A percentile compares a stretch with the other conserved stretches of the same genome.
phyloP scores from a whole-genome alignment of 2,329 filamentous ascomycete species.

The Pestalotiopsis sp. region DNA sequence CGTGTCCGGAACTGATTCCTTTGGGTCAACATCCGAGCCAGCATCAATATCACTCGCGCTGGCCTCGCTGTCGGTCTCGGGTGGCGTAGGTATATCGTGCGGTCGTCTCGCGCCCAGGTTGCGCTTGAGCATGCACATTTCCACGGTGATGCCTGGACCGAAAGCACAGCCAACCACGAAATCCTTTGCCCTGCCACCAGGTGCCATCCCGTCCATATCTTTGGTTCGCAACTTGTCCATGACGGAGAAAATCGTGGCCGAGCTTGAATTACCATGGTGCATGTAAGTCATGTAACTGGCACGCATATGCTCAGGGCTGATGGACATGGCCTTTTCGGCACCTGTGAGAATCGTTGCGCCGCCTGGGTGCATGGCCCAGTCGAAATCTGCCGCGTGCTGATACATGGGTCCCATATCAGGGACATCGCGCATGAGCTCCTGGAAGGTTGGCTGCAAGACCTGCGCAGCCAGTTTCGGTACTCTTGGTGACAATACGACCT shows the following conservation, averaged over 20 bases:
- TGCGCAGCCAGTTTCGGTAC: slow-evolving; percentile 60
- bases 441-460: slow-evolving; percentile 56
- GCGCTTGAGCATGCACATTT: slow-evolving; percentile 68
- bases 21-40: slow-evolving; percentile 30
- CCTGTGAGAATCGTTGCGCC: slow-evolving; percentile 68
- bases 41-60: slow-evolving; percentile 44
- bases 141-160: slow-evolving; percentile 68
- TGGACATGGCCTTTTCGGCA: slow-evolving; percentile 58
- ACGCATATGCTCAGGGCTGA: slow-evolving; percentile 66
- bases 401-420: slow-evolving; percentile 47
- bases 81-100: slow-evolving; percentile 52
- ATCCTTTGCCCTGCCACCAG: slow-evolving; percentile 51
- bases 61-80: slow-evolving; percentile 55
- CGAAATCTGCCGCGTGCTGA: slow-evolving; percentile 58
- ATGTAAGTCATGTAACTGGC: slow-evolving; percentile 73
- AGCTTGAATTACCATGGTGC: slow-evolving; percentile 69
- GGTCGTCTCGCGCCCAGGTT: slow-evolving; percentile 33
- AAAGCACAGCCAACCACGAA: slow-evolving; percentile 71
- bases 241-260: slow-evolving; percentile 70
- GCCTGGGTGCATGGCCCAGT: slow-evolving; percentile 76
- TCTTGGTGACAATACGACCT: slow-evolving; percentile 64
- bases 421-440: slow-evolving; percentile 52
- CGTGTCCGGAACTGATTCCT: slow-evolving; percentile 22
- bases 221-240: slow-evolving; percentile 61
- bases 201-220: slow-evolving; percentile 61